A percentile compares a stretch with the other conserved stretches of the same genome.
phyloP scores from a whole-genome alignment of 2,329 filamentous ascomycete species.

The Monilinia polystroma region DNA sequence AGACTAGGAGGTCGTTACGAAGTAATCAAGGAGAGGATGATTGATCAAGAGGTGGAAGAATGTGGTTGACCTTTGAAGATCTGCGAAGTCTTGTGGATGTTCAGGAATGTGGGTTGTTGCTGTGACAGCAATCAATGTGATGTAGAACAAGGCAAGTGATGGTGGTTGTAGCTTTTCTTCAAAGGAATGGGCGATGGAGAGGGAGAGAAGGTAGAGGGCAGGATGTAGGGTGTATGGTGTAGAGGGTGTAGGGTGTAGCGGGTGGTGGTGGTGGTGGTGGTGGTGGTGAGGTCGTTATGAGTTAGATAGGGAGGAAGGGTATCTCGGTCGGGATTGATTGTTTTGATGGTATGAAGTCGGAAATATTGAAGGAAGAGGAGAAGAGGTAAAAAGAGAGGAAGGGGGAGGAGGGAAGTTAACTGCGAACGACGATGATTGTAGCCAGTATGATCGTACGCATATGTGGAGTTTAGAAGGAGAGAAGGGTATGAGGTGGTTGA shows the following conservation, averaged over 20 bases:
- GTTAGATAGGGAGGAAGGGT: conserved; percentile 39
- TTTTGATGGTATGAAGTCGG: conserved; percentile 26
- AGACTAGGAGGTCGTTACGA: conserved; percentile 8
- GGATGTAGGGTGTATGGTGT: conserved; percentile 23
- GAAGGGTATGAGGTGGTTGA: conserved; percentile 24
- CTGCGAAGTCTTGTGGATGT: conserved; percentile 24
- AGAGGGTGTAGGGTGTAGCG: too few relatives aligned
- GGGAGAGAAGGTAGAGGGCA: neutral
- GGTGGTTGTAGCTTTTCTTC: conserved; percentile 18
- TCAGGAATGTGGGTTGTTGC: conserved; percentile 30
- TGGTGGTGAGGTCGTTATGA: conserved; percentile 24
- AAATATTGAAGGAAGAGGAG: conserved; percentile 27
- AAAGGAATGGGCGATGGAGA: conserved; percentile 26
- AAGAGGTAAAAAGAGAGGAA: conserved; percentile 40
- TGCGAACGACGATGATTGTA: conserved; percentile 37
- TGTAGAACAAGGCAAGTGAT: conserved; percentile 29
- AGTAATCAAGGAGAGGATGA: conserved; percentile 4
- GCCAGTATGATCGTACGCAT: conserved; percentile 35
- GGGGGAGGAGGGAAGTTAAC: conserved; percentile 39
- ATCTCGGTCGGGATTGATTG: conserved; percentile 3
- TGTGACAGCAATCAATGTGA: conserved; percentile 31
- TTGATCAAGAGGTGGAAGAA: conserved; percentile 9
- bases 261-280: too few relatives aligned
- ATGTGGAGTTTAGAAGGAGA: conserved; percentile 17
- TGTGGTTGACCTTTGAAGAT: conserved; percentile 18